phyloP scores from a whole-genome alignment of 371 early-diverging fungal species.

The Mortierella polycephala region DNA sequence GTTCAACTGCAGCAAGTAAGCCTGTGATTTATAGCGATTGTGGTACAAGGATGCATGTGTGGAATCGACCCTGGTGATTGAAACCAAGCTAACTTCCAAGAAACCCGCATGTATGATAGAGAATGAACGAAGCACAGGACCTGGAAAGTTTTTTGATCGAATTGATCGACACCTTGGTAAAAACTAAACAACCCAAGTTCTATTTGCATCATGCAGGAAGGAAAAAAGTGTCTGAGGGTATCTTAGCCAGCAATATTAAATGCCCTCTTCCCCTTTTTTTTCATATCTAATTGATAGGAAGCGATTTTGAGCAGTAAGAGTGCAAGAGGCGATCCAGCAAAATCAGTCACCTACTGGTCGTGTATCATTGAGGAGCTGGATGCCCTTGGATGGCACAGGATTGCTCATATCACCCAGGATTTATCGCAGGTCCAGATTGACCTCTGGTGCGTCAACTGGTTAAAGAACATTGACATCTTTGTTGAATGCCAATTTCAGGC shows the following conservation, averaged over 20 bases:
- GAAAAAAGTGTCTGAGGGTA: too few species aligned
- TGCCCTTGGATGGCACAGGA: constrained; percentile 39
- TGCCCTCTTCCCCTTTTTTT: background rate
- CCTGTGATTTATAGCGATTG: too few species aligned
- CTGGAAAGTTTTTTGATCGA: constrained; percentile 47
- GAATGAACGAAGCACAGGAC: constrained; percentile 39
- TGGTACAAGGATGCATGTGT: too few species aligned
- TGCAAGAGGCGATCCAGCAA: constrained; percentile 3
- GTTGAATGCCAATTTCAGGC: background rate
- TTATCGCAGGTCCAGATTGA: constrained; percentile 31
- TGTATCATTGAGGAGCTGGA: constrained; percentile 36
- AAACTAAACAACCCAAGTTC: too few species aligned
- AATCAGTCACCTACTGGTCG: constrained; percentile 29
- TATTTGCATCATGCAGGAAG: background rate
- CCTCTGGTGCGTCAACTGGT: constrained; percentile 12
- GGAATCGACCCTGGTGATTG: too few species aligned
- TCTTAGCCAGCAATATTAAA: too few species aligned
- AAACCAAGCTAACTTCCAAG: too few species aligned
- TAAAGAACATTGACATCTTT: background rate
- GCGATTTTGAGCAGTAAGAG: constrained; percentile 21
- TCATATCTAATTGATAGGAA: constrained; percentile 16
- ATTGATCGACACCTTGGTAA: constrained; percentile 43
- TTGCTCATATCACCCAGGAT: constrained; percentile 22
- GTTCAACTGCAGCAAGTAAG: constrained; percentile 35
- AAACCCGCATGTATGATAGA: constrained; percentile 8